Percentiles rank a stretch among this genome's conserved stretches.
These are phyloP conservation scores for Trametes gibbosa DNA, from an alignment of 768 basidiomycete species.

Conservation along the genomic window DNA sequence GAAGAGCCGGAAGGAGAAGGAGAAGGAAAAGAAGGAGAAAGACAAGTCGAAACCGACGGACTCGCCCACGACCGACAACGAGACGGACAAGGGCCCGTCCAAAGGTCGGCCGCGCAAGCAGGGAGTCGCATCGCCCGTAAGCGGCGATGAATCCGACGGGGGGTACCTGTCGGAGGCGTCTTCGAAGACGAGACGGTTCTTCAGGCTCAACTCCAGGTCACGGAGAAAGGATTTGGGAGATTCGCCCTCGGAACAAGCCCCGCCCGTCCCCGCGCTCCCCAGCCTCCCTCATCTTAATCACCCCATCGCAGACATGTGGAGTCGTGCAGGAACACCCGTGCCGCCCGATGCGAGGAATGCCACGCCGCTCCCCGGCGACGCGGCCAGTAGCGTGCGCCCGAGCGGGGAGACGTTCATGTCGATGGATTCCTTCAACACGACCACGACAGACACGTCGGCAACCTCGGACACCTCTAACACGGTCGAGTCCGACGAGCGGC, in stretches of 20 bases:
- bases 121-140: constrained; percentile 11
- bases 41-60: constrained; percentile 16
- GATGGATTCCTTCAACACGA: constrained; percentile 7
- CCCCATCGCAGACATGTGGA: constrained; percentile 21
- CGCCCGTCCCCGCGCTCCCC: constrained; percentile 22
- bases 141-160: constrained; percentile 32
- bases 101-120: constrained; percentile 18
- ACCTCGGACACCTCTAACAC: constrained; percentile 2
- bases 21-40: constrained; percentile 22
- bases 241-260: constrained; percentile 7
- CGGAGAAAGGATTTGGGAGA: constrained; percentile 20
- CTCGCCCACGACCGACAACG: constrained; percentile 28
- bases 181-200: constrained; percentile 30
- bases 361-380: constrained; percentile 13
- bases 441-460: neutral
- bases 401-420: constrained; percentile 15
- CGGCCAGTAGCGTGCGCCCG: constrained; percentile 1
- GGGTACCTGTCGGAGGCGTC: constrained; percentile 31
- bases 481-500: constrained; percentile 12
- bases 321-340: constrained; percentile 12
- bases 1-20: constrained; percentile 30
- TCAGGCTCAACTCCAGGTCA: constrained; percentile 24
- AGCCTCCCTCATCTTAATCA: neutral
- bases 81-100: constrained; percentile 32
- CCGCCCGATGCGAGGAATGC: constrained; percentile 10